phyloP scores from a whole-genome alignment of 2,329 filamentous ascomycete species.

The Tympanopsis confertula region DNA sequence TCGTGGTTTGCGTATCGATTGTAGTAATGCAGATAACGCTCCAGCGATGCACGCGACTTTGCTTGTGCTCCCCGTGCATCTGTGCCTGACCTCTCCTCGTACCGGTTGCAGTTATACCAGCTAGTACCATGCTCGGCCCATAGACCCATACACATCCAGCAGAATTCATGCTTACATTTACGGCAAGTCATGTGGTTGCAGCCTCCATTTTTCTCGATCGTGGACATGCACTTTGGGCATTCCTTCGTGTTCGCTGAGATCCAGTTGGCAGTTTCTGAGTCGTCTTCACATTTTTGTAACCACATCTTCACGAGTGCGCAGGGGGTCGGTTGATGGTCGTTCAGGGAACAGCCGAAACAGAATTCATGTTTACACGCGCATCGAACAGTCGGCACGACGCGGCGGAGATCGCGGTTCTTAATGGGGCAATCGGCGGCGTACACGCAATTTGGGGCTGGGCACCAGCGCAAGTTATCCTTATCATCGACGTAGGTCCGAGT shows the following conservation, averaged over 20 bases:
- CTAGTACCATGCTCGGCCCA: constrained; percentile 98
- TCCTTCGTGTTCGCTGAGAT: constrained; percentile 98
- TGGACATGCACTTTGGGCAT: constrained; percentile 89
- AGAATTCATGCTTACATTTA: constrained; percentile 94
- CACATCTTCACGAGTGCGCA: constrained; percentile 86
- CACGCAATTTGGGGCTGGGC: constrained; percentile 90
- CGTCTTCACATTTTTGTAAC: constrained; percentile 97
- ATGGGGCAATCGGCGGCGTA: constrained; percentile 83
- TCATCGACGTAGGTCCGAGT: constrained; percentile 95
- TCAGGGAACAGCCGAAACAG: constrained; percentile 85
- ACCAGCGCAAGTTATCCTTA: constrained; percentile 92
- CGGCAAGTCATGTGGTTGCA: constrained; percentile 98
- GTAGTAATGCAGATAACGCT: constrained; percentile 98
- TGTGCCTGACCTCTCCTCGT: constrained; percentile 85
- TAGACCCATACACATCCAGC: constrained; percentile 99
- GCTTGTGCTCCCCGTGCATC: constrained; percentile 89
- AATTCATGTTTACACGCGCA: constrained; percentile 79
- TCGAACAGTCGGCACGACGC: constrained; percentile 78
- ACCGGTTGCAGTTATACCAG: constrained; percentile 99
- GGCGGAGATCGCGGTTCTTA: constrained; percentile 76
- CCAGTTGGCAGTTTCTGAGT: constrained; percentile 98
- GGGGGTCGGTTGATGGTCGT: constrained; percentile 86
- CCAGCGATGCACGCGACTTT: constrained; percentile 76
- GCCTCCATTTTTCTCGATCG: constrained; percentile 96
- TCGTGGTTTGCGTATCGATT: constrained; percentile 98